These are phyloP conservation scores for Saccharomycopsis selenospora DNA, from an alignment of 805 yeast genomes.

Conservation along the genomic window DNA sequence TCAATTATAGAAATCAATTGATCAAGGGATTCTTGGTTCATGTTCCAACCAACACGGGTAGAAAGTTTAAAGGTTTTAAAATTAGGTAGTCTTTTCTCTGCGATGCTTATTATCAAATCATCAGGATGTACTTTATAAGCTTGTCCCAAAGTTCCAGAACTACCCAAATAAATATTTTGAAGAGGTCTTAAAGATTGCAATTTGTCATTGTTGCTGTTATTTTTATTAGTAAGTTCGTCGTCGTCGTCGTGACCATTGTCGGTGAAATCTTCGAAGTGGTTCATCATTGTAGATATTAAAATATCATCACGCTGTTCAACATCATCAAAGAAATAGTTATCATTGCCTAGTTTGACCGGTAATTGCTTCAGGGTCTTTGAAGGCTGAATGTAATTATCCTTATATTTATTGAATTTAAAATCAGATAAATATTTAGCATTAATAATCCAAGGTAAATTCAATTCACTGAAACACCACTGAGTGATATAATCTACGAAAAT, in stretches of 20 bases:
- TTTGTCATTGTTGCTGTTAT: not conserved
- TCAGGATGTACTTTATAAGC: constrained; percentile 78
- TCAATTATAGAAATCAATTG: constrained; percentile 14
- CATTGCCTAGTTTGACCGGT: not conserved
- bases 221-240: not conserved
- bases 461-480: constrained; percentile 43
- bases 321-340: not conserved
- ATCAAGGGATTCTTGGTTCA: constrained; percentile 23
- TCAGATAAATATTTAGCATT: constrained; percentile 19
- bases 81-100: constrained; percentile 67
- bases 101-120: constrained; percentile 77
- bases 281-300: not conserved
- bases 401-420: not conserved
- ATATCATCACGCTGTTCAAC: constrained; percentile 5
- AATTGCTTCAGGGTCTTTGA: not conserved
- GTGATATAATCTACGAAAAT: constrained; percentile 73
- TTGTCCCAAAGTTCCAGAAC: constrained; percentile 84
- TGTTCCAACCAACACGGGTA: constrained; percentile 81
- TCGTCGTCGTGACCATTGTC: not conserved
- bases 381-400: not conserved
- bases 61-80: constrained; percentile 61
- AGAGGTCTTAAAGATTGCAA: constrained; percentile 39
- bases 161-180: constrained; percentile 58
- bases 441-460: constrained; percentile 20
- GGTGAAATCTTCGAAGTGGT: not conserved